Percentiles rank a stretch among this genome's conserved stretches.
Evolutionary conservation across 1,139 yeast genomes (phyloP).

Genomic region (Debaryomycetaceae sp.): DNA sequence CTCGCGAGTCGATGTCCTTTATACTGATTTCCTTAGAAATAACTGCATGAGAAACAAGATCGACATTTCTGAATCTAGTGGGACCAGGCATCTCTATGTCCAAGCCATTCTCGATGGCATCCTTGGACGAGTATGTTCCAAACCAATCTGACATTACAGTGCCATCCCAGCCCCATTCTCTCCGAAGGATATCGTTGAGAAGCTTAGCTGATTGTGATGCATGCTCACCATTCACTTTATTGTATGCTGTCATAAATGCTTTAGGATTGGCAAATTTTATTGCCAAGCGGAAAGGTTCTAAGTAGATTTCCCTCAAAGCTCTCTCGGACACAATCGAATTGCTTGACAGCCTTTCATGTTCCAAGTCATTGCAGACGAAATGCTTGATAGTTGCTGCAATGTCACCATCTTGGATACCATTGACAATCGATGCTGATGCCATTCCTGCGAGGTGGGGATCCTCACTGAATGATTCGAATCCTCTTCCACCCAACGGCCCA

Average conservation of each 20-base stretch:
- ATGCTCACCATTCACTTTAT: constrained; percentile 56
- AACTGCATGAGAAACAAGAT: constrained; percentile 27
- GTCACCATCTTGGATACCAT: constrained; percentile 29
- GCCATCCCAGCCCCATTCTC: constrained; percentile 44
- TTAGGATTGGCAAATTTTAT: constrained; percentile 36
- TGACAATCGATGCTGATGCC: constrained; percentile 24
- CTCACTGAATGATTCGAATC: constrained; percentile 32
- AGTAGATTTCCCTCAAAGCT: constrained; percentile 59
- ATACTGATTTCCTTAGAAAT: constrained; percentile 28
- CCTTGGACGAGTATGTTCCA: constrained; percentile 49
- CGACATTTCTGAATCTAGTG: constrained; percentile 39
- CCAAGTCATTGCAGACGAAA: constrained; percentile 59
- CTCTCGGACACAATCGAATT: constrained; percentile 50
- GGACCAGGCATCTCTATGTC: constrained; percentile 69
- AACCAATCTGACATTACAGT: constrained; percentile 61
- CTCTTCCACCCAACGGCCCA: constrained; percentile 36
- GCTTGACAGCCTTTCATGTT: constrained; percentile 49
- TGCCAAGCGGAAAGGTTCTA: constrained; percentile 61
- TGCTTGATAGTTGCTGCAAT: constrained; percentile 59
- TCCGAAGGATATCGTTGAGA: constrained; percentile 37
- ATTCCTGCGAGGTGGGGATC: constrained; percentile 32
- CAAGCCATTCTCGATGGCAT: constrained; percentile 49
- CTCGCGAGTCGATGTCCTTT: constrained; percentile 43
- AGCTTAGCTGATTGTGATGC: constrained; percentile 44
- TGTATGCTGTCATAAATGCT: constrained; percentile 56